Evolutionary conservation across 163 green algal species (phyloP).

Genomic region (Chloromonas sp.): DNA sequence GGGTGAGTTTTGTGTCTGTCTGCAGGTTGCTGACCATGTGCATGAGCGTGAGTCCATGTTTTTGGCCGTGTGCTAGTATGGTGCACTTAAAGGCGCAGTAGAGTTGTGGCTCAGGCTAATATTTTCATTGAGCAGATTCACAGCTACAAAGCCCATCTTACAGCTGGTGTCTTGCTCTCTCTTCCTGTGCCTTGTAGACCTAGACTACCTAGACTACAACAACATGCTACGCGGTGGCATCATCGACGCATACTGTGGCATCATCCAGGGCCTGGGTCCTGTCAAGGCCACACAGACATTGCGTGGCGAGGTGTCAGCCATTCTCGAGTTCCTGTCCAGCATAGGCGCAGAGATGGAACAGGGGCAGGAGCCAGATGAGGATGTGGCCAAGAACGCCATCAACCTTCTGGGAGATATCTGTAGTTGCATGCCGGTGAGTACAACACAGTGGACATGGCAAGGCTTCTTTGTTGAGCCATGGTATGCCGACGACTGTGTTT

Average conservation of each 20-base stretch:
- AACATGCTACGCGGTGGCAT: slow-evolving; percentile 86
- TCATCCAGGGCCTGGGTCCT: slow-evolving; percentile 57
- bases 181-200: background rate
- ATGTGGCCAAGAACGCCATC: slow-evolving; percentile 53
- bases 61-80: background rate
- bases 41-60: slow-evolving; percentile 4
- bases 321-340: slow-evolving; percentile 40
- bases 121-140: too few relatives aligned
- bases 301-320: background rate
- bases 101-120: too few relatives aligned
- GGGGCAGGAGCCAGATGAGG: slow-evolving; percentile 32
- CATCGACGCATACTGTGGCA: slow-evolving; percentile 90
- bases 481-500: too few relatives aligned
- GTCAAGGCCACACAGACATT: slow-evolving; percentile 8
- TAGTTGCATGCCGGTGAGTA: slow-evolving; percentile 31
- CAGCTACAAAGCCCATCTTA: too few relatives aligned
- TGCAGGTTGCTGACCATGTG: background rate
- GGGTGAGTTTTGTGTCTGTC: background rate
- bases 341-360: slow-evolving; percentile 36
- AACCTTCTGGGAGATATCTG: slow-evolving; percentile 73
- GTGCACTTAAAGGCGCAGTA: too few relatives aligned
- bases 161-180: too few relatives aligned
- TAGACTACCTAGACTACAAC: slow-evolving; percentile 89
- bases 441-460: background rate
- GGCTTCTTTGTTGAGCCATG: too few relatives aligned